A percentile compares a stretch with the other conserved stretches of the same genome.
Evolutionary conservation across 2,329 filamentous ascomycete species (phyloP).

Genomic region (Penicillium sp.): DNA sequence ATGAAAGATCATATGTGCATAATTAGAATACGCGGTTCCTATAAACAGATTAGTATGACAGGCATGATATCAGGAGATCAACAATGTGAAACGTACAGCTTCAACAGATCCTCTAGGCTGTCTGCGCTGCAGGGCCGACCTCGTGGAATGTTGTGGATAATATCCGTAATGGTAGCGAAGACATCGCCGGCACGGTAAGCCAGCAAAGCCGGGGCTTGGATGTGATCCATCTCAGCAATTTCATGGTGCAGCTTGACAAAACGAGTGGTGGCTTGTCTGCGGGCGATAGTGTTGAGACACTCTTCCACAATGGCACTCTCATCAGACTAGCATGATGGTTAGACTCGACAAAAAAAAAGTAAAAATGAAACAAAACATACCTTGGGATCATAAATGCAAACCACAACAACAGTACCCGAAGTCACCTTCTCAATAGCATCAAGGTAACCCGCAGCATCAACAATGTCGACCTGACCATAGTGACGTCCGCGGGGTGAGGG

Average conservation of each 20-base stretch:
- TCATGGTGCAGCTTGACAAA: slow-evolving; percentile 91
- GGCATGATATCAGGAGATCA: neutral
- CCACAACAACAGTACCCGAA: slow-evolving; percentile 79
- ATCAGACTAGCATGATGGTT: slow-evolving; percentile 59
- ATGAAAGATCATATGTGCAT: neutral
- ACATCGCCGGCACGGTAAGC: slow-evolving; percentile 89
- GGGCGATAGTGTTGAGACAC: slow-evolving; percentile 73
- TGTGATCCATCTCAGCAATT: slow-evolving; percentile 91
- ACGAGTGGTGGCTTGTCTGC: slow-evolving; percentile 67
- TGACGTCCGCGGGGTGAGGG: slow-evolving; percentile 74
- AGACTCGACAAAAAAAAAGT: neutral
- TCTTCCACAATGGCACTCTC: slow-evolving; percentile 78
- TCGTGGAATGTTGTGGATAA: slow-evolving; percentile 79
- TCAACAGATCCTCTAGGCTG: slow-evolving; percentile 59
- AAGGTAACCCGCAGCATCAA: slow-evolving; percentile 90
- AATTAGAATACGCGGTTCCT: slow-evolving; percentile 34
- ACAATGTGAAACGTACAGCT: slow-evolving; percentile 47
- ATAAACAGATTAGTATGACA: neutral
- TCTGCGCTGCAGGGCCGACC: slow-evolving; percentile 51
- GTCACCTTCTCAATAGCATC: slow-evolving; percentile 91
- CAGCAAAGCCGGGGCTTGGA: slow-evolving; percentile 81
- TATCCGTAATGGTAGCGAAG: slow-evolving; percentile 83
- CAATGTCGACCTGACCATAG: slow-evolving; percentile 77
- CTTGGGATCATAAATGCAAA: slow-evolving; percentile 87
- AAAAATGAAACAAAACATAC: slow-evolving; percentile 54